Percentiles rank a stretch among this genome's conserved stretches.
phyloP scores from a whole-genome alignment of 495 filamentous ascomycete species.

The Penicillium pancosmium region DNA sequence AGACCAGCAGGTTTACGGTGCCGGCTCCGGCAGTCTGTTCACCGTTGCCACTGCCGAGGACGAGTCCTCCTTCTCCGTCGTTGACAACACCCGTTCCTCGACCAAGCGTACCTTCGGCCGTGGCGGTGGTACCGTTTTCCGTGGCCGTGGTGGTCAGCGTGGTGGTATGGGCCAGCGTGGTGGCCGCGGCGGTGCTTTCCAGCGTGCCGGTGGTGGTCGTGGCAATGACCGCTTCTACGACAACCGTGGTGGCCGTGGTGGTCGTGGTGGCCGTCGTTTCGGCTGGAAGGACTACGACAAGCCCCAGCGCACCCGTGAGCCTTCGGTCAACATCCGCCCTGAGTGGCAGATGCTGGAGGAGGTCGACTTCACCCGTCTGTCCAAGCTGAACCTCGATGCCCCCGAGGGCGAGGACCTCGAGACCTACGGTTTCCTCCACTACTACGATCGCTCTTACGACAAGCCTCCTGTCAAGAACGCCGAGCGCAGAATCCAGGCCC shows the following conservation, averaged over 20 bases:
- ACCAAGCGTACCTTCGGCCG: slow-evolving; percentile 85
- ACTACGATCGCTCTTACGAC: slow-evolving; percentile 95
- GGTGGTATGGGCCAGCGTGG: slow-evolving; percentile 54
- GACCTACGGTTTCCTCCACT: slow-evolving; percentile 93
- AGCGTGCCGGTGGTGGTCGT: slow-evolving; percentile 70
- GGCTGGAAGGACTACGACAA: slow-evolving; percentile 99
- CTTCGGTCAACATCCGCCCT: slow-evolving; percentile 88
- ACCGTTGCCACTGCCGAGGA: slow-evolving; percentile 89
- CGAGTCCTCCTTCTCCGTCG: slow-evolving; percentile 95
- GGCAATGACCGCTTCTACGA: slow-evolving; percentile 68
- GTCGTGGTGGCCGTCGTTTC: slow-evolving; percentile 75
- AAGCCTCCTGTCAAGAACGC: slow-evolving; percentile 85
- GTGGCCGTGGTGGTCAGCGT: slow-evolving; percentile 73
- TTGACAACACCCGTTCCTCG: slow-evolving; percentile 87
- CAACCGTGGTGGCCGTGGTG: slow-evolving; percentile 52
- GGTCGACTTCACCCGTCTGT: slow-evolving; percentile 94
- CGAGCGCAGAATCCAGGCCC: slow-evolving; percentile 80
- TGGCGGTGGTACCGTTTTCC: slow-evolving; percentile 82
- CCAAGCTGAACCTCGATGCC: slow-evolving; percentile 92
- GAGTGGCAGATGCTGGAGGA: slow-evolving; percentile 97
- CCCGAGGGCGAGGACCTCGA: slow-evolving; percentile 95
- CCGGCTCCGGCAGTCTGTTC: slow-evolving; percentile 83
- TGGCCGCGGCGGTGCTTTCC: slow-evolving; percentile 63
- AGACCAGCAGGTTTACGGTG: slow-evolving; percentile 98
- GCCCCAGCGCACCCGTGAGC: slow-evolving; percentile 92